phyloP scores from a whole-genome alignment of 371 early-diverging fungal genomes.

The Chytridiales sp. region DNA sequence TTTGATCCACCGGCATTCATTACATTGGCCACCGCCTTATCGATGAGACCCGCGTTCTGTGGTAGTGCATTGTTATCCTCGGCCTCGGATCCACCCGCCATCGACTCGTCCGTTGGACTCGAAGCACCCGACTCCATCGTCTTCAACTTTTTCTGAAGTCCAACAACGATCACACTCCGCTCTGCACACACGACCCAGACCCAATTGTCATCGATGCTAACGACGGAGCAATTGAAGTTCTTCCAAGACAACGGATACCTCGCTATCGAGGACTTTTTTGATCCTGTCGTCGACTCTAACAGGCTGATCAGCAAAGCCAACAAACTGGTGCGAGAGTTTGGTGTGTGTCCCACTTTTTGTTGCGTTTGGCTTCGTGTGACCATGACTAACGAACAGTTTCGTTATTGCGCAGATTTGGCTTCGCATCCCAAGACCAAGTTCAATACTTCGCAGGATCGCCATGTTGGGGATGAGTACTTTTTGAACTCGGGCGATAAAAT shows the following conservation, averaged over 20 bases:
- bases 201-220: no score
- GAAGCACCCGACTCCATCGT: no score
- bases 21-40: no score
- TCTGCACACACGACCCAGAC: no score
- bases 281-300: constrained; percentile 46
- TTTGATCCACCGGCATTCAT: no score
- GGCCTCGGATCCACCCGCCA: no score
- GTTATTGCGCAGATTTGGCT: constrained; percentile 46
- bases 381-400: background rate
- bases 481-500: constrained; percentile 74
- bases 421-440: constrained; percentile 81
- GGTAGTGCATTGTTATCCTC: no score
- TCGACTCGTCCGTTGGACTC: no score
- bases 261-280: constrained; percentile 70
- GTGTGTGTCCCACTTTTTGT: constrained; percentile 4
- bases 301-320: constrained; percentile 57
- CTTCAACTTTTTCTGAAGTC: no score
- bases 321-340: constrained; percentile 61
- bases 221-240: background rate
- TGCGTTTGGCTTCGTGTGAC: background rate
- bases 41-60: no score
- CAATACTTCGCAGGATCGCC: constrained; percentile 61
- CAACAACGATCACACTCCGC: no score
- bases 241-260: constrained; percentile 61
- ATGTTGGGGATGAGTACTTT: constrained; percentile 81